Evolutionary conservation across 768 basidiomycete species (phyloP), one percentile per base, ranked within the genome.

Genomic region (Auricularia sp.): DNA sequence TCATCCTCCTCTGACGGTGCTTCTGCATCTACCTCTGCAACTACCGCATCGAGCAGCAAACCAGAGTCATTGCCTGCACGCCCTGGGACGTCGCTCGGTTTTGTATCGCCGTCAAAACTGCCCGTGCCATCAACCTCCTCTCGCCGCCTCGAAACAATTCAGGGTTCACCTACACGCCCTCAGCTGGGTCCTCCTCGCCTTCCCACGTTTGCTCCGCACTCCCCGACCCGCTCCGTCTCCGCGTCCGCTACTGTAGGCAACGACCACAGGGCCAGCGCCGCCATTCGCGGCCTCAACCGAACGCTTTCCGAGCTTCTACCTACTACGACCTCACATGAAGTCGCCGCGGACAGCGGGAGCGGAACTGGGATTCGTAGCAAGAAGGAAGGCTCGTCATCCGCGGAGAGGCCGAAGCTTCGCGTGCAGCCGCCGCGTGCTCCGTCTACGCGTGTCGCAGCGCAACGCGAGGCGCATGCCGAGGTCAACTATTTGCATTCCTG

Each of bases 51-150:
- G 7, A 59, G 56, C 10, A 23, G 4, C 23, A 59, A 35, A 29
- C 56, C 56, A 1, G 56, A 23, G 4, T 29, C 56, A 29, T 18
- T 51, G 11, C 88, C 87, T 3, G 79, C 78, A 29, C 73, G 87
- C 51, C 87, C 89, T 1, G 87, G 81, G 63, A 87, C 87, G 2
- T 88, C 84, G 64, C 74, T 90, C 76, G 89, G 87, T 36, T 88
- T 90, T 71, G 81, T 18, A 10, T 59, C 56, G 21, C 23, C 56
- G 4, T 33, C 56, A 23, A 51, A 23, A 35, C 29, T 59, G 7
- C 56, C 56, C 4, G 23, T 14, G 1, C 56, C 23, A 33, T 14
- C 23, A 59, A 29, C 39, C 8, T 42, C 39, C 39, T 42, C 39
- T 14, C 39, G 39, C 2, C 47, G 47, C 11, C 56, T 59, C 8